Percentiles rank a stretch among this genome's conserved stretches.
Evolutionary conservation across 2,329 filamentous ascomycete genomes (phyloP).

Genomic region (Thelonectria olida): DNA sequence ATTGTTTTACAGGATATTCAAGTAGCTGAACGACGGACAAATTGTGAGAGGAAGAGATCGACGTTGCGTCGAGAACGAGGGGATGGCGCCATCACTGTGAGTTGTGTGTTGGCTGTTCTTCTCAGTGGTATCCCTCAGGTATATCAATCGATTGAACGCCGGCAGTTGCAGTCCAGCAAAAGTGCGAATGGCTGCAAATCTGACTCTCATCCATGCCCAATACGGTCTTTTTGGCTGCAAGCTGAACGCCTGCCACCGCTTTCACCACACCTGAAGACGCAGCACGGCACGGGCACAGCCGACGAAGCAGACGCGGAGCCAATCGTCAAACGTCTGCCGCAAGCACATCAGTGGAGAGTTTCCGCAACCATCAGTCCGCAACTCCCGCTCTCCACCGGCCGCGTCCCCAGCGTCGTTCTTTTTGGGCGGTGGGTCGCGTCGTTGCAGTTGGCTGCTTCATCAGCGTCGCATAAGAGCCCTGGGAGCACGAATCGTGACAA

Average conservation of each 20-base stretch:
- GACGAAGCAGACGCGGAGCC: not conserved
- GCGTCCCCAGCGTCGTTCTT: not conserved
- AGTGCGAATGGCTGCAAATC: constrained; percentile 1
- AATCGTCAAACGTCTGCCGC: not conserved
- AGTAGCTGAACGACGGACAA: constrained; percentile 10
- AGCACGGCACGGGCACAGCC: constrained; percentile 10
- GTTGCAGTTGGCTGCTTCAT: constrained; percentile 9
- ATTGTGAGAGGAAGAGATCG: constrained; percentile 27
- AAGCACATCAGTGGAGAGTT: not conserved
- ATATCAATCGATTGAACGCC: not conserved
- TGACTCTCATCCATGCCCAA: not conserved
- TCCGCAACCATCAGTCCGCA: not conserved
- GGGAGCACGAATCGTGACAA: not conserved
- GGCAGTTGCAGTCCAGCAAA: not conserved
- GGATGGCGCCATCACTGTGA: constrained; percentile 28
- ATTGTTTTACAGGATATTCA: constrained; percentile 17
- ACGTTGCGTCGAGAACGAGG: constrained; percentile 26
- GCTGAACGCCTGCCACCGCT: not conserved
- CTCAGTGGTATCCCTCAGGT: not conserved
- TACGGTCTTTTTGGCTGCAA: not conserved
- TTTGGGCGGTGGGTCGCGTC: no score
- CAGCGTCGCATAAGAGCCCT: constrained; percentile 11
- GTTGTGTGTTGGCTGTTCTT: constrained; percentile 1
- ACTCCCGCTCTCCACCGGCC: not conserved
- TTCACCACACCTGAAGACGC: not conserved